These are phyloP conservation scores for Ruellia speciosa DNA, from an alignment of 305 asterid species.

Conservation along the genomic window DNA sequence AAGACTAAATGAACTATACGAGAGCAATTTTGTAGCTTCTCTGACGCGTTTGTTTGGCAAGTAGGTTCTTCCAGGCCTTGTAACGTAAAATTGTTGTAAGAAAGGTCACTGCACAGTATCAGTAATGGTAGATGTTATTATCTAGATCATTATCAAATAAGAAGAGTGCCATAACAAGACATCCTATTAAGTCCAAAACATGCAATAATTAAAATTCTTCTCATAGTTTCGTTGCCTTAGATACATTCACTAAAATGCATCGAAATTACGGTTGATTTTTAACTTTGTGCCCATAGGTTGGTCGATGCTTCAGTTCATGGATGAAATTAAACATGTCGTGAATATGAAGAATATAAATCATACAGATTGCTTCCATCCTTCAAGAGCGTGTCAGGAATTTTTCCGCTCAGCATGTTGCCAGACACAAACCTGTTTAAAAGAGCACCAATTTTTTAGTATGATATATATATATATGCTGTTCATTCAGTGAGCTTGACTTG, in stretches of 20 bases:
- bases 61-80: constrained; percentile 62
- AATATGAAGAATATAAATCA: constrained; percentile 25
- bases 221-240: background rate
- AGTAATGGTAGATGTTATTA: constrained; percentile 23
- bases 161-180: no score
- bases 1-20: constrained; percentile 11
- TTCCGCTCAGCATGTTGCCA: constrained; percentile 70
- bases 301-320: no score
- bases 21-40: constrained; percentile 16
- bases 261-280: no score
- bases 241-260: no score
- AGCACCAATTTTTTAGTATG: constrained; percentile 11
- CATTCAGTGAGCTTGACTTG: no score
- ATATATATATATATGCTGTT: background rate
- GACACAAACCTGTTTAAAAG: constrained; percentile 49
- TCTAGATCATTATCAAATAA: constrained; percentile 13
- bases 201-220: background rate
- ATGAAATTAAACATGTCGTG: background rate
- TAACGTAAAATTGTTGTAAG: constrained; percentile 83
- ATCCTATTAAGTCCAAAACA: constrained; percentile 1
- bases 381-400: constrained; percentile 60
- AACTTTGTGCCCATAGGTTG: no score
- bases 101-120: constrained; percentile 65
- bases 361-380: constrained; percentile 71
- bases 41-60: constrained; percentile 62